Evolutionary conservation across 352 stramenopile genomes (phyloP), one percentile per base, ranked within the genome.

Genomic region (Pythium utonaiense): DNA sequence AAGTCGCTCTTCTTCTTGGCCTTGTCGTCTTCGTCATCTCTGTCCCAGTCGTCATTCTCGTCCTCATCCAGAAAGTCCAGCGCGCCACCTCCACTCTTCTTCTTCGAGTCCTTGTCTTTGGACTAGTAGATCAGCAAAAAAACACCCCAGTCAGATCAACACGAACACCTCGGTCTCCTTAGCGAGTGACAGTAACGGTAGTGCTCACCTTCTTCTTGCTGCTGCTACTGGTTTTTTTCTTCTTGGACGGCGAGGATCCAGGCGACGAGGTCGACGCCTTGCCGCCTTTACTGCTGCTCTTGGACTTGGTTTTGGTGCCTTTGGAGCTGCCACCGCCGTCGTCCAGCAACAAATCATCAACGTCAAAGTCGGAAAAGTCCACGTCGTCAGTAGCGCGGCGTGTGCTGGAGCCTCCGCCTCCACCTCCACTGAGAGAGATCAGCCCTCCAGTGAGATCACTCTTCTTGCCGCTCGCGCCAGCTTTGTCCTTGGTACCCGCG

Each of bases 271-370:
- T 61, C 36, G 19, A 71, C 25, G 67, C 74, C 25, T 66, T 78
- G 30, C 51, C 61, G 53, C 60, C 70, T 57, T 19, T 64, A 60
- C 31, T 74, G 64, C 53, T 77, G 63, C 40, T 70, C 72, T 42
- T 78, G 45, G 63, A 75, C 27, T 75, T 85, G 57, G 54, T 53
- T 36, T 76, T 83, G 45, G 38, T 66, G 40, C 42, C 66, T 7
- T 55, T 75, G 6, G 51, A 59, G 9, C 17, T 38, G 24, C 40
- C 52, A 33, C 12, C 25, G 31, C 6, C 10, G 14, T 67, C 74
- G 45, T 88, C 78, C 9, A 69, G 66, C 14, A 88, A 65, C 27
- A 90, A 55, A 24, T 85, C 74, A 33, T 77, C 78, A 2, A 88
- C 74, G 47, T 87, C 71, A 42, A 87, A 83, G 54, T 84, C 74